Evolutionary conservation across 2,329 filamentous ascomycete genomes (phyloP), one percentile per base, ranked within the genome.

Genomic region (Canariomyces notabilis): DNA sequence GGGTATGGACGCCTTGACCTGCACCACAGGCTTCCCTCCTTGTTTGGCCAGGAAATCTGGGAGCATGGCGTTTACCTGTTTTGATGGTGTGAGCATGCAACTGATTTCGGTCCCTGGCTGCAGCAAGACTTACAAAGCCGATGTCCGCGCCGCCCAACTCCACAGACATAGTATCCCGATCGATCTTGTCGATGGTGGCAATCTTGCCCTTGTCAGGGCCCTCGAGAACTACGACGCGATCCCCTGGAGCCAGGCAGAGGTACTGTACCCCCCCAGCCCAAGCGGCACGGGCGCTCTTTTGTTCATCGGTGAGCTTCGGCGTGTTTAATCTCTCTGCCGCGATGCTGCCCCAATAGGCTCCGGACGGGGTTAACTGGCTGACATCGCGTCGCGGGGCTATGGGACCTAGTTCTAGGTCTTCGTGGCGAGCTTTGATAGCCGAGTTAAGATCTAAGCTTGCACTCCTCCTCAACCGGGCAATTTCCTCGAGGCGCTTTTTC

Each of bases 141-240:
- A 85, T 82, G 50, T 82, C 57, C n/a, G n/a, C n/a, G 19, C 75
- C 78, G 51, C 80, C 73, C 35, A 90, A 67, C n/a, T 67, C 72
- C 37, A 88, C 70, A 51, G 76, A 75, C 50, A 80, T 82, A 37
- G 67, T 70, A 9, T 74, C 65, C 4, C 61, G 51, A 54, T 80
- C 68, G 37, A 94, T 70, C 1, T 70, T 64, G 49, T 64, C 65
- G 36, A 97, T 79, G n/a, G 71, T 70, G 41, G 87, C 87, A 66
- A 98, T 93, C 70, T 84, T 87, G 59, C 89, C 89, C 70, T 83
- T 85, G 60, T 93, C 86, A 29, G 76, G 77, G 7, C 91, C 90
- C 50, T 84, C 80, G 44, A 89, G 69, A 48, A 97, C 70, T 43
- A 91, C 87, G 23, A 96, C 89, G 49, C 93, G 79, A 67, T 97